Percentiles rank a stretch among this genome's conserved stretches.
Conservation (phyloP, 2,329 filamentous ascomycete genomes). For the Boeremia lycopersici region DNA sequence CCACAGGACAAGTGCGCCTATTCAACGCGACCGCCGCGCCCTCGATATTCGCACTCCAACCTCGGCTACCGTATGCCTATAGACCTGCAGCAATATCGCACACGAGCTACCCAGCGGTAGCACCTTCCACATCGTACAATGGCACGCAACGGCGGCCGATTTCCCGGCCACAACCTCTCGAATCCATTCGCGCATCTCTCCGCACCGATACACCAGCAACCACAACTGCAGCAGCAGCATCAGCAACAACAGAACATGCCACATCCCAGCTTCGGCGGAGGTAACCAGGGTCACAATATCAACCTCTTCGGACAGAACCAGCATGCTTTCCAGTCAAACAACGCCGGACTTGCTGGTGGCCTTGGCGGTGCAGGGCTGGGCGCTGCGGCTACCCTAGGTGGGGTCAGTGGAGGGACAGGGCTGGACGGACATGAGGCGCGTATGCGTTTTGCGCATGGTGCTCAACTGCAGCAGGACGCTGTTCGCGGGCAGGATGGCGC, state of each 20-base stretch:
- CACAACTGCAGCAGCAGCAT: slow-evolving; percentile 52
- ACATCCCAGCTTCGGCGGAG: slow-evolving; percentile 69
- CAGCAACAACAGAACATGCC: slow-evolving; percentile 56
- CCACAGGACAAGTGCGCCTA: not conserved
- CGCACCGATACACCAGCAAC: slow-evolving; percentile 56
- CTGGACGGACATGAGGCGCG: slow-evolving; percentile 86
- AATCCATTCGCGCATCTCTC: slow-evolving; percentile 64
- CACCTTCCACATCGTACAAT: slow-evolving; percentile 48
- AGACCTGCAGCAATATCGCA: slow-evolving; percentile 9
- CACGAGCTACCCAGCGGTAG: slow-evolving; percentile 27
- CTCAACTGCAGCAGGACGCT: slow-evolving; percentile 57
- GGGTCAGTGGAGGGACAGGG: slow-evolving; percentile 64
- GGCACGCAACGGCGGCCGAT: slow-evolving; percentile 65
- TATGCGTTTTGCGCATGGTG: slow-evolving; percentile 83
- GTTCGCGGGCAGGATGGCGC: slow-evolving; percentile 60
- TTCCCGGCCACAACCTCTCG: slow-evolving; percentile 62
- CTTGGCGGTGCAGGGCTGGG: slow-evolving; percentile 62
- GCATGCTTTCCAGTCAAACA: slow-evolving; percentile 55
- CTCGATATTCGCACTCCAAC: not conserved
- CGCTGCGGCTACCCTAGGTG: slow-evolving; percentile 59
- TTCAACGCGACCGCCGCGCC: not conserved
- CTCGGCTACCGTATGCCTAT: slow-evolving; percentile 4
- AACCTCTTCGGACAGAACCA: slow-evolving; percentile 57
- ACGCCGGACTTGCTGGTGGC: slow-evolving; percentile 59
- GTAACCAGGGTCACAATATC: slow-evolving; percentile 65